These are phyloP conservation scores for Penicillium capsulatum DNA, from an alignment of 2,329 filamentous ascomycete genomes.

Conservation along the genomic window DNA sequence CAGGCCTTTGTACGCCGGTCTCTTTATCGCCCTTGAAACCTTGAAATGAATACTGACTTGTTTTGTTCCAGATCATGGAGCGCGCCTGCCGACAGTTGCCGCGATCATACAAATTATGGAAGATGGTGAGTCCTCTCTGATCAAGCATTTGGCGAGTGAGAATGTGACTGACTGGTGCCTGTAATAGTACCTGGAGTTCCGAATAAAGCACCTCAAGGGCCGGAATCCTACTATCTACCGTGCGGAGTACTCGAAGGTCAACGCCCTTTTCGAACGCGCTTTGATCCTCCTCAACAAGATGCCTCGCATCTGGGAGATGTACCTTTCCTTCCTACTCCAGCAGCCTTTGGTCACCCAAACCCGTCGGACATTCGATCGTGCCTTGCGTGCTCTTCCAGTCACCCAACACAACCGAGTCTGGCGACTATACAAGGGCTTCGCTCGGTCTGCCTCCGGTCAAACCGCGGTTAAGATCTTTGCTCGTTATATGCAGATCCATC, in stretches of 20 bases:
- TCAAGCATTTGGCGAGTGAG: conserved; percentile 11
- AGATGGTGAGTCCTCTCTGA: conserved; percentile 58
- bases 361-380: conserved; percentile 84
- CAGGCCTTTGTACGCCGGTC: conserved; percentile 63
- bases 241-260: conserved; percentile 86
- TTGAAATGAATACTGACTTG: no score
- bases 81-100: conserved; percentile 85
- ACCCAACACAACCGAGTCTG: conserved; percentile 96
- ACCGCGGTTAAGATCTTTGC: conserved; percentile 93
- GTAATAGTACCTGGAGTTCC: conserved; percentile 73
- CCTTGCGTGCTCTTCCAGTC: conserved; percentile 82
- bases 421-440: conserved; percentile 85
- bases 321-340: conserved; percentile 80
- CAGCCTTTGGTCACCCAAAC: conserved; percentile 89
- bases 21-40: background rate
- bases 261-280: conserved; percentile 87
- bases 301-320: conserved; percentile 98
- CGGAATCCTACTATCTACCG: conserved; percentile 78
- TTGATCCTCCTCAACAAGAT: conserved; percentile 96
- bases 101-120: conserved; percentile 97
- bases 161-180: conserved; percentile 14
- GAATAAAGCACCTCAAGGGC: conserved; percentile 73
- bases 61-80: conserved; percentile 62
- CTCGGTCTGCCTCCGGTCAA: conserved; percentile 80
- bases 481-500: conserved; percentile 94